These are phyloP conservation scores for Thelonectria rubi DNA, from an alignment of 2,329 filamentous ascomycete genomes.

Conservation along the genomic window DNA sequence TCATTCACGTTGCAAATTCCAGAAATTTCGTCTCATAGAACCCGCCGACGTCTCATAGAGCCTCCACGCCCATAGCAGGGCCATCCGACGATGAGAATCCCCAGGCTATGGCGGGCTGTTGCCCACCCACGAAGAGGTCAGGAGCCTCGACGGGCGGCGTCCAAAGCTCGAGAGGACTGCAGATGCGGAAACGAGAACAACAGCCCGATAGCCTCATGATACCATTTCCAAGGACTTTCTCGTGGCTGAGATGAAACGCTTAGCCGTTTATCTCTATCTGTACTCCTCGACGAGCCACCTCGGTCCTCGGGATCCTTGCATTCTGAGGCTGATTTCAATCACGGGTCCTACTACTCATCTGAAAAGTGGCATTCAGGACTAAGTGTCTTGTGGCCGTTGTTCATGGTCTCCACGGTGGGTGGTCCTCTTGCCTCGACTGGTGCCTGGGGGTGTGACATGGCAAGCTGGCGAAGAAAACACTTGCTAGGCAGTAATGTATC, in stretches of 20 bases:
- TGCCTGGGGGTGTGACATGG: no score
- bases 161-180: constrained; percentile 4
- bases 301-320: constrained; percentile 37
- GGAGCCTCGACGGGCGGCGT: neutral
- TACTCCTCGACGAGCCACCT: constrained; percentile 41
- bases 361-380: constrained; percentile 39
- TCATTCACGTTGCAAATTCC: no score
- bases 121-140: neutral
- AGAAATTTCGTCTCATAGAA: no score
- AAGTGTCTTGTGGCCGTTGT: constrained; percentile 40
- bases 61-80: neutral
- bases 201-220: neutral
- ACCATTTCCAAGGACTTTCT: constrained; percentile 13
- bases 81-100: constrained; percentile 26
- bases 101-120: constrained; percentile 32
- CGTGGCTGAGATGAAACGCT: constrained; percentile 40
- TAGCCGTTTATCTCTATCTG: constrained; percentile 42
- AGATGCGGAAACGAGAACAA: neutral
- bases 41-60: no score
- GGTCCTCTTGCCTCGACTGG: no score
- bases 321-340: constrained; percentile 33
- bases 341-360: constrained; percentile 38
- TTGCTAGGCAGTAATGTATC: no score
- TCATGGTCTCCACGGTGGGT: no score
- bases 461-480: no score